These are phyloP conservation scores for Lentinula raphanica DNA, from an alignment of 768 basidiomycete genomes.

Conservation along the genomic window DNA sequence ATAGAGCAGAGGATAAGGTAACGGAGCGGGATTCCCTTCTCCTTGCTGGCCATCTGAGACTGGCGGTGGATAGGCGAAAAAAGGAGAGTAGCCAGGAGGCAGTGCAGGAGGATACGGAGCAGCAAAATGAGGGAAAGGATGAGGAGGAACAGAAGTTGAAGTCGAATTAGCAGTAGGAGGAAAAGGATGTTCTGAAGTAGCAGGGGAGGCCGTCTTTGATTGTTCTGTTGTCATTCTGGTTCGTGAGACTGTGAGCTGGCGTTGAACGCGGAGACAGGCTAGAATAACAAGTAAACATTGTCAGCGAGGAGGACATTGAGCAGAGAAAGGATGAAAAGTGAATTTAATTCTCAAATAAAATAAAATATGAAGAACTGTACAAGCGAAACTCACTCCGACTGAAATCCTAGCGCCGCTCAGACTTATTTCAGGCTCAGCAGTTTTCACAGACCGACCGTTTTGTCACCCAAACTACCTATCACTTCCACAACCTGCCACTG, in stretches of 20 bases:
- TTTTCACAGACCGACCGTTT: slow-evolving; percentile 2
- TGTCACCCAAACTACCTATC: not conserved
- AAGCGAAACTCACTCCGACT: slow-evolving; percentile 3
- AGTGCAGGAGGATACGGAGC: slow-evolving; percentile 25
- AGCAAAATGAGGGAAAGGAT: slow-evolving; percentile 1
- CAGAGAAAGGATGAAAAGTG: not conserved
- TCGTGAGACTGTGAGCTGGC: not conserved
- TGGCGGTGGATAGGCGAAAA: slow-evolving; percentile 38
- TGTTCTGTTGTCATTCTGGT: slow-evolving; percentile 6
- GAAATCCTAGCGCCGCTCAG: slow-evolving; percentile 7
- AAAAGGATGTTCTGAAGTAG: slow-evolving; percentile 3
- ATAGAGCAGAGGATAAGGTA: slow-evolving; percentile 34
- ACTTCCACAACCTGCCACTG: slow-evolving; percentile 5
- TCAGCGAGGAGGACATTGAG: not conserved
- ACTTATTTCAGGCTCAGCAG: slow-evolving; percentile 7
- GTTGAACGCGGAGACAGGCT: not conserved
- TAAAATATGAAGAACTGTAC: too few relatives aligned
- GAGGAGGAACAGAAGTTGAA: not conserved
- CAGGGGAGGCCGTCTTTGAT: not conserved
- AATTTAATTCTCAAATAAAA: not conserved
- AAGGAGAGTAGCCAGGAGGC: slow-evolving; percentile 30
- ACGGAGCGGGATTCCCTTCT: slow-evolving; percentile 27
- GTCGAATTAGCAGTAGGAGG: not conserved
- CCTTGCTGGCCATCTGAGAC: slow-evolving; percentile 27
- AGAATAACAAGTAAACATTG: not conserved